phyloP scores from a whole-genome alignment of 2,329 filamentous ascomycete species.

The Talaromyces piceae region DNA sequence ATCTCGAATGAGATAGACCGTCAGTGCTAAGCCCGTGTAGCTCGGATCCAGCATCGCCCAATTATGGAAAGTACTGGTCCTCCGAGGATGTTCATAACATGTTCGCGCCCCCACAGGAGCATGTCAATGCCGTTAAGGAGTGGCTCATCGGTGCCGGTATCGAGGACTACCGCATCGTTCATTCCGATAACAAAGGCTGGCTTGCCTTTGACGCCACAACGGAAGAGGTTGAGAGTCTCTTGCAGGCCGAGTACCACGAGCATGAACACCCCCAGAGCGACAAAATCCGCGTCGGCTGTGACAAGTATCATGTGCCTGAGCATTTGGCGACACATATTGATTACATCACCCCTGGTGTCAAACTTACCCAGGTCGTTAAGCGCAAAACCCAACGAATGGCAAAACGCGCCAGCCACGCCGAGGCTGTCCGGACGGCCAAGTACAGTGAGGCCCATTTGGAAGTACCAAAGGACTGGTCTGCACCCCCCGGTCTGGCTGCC shows the following conservation, averaged over 20 bases:
- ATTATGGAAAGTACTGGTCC: slow-evolving; percentile 10
- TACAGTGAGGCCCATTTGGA: background rate
- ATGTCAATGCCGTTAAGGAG: slow-evolving; percentile 16
- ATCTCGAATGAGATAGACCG: background rate
- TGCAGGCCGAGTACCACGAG: slow-evolving; percentile 21
- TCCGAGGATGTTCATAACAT: slow-evolving; percentile 9
- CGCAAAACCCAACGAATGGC: background rate
- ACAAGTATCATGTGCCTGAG: slow-evolving; percentile 12
- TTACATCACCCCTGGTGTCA: slow-evolving; percentile 11
- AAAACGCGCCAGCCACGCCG: slow-evolving; percentile 3
- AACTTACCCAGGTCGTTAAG: slow-evolving; percentile 12
- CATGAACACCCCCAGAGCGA: slow-evolving; percentile 17
- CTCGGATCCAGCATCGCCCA: slow-evolving; percentile 7
- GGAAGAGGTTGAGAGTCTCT: slow-evolving; percentile 19
- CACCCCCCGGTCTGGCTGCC: background rate
- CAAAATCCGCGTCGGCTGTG: slow-evolving; percentile 11
- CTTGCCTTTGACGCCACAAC: slow-evolving; percentile 23
- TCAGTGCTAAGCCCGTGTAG: background rate
- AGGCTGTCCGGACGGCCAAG: slow-evolving; percentile 4
- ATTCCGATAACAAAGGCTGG: slow-evolving; percentile 27
- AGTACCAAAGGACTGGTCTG: background rate
- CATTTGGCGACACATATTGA: slow-evolving; percentile 8
- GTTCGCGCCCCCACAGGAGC: slow-evolving; percentile 24
- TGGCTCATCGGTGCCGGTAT: slow-evolving; percentile 18
- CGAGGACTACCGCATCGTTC: slow-evolving; percentile 16